Base-by-base conservation (phyloP, 164 flowering plant genomes). In the Vitis riparia region DNA sequence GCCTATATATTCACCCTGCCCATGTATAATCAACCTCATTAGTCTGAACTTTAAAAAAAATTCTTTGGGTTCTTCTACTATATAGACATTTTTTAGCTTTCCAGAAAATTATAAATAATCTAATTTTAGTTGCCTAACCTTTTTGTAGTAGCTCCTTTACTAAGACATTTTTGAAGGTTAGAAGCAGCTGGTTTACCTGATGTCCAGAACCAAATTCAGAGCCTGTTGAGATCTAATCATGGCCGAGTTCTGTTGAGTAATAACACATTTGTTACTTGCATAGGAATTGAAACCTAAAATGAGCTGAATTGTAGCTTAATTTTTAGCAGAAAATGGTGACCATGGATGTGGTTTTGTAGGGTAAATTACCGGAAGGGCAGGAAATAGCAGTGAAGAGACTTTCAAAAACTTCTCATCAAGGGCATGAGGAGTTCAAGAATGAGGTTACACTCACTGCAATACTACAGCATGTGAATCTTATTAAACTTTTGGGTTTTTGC, bases 311-410 rank as follows among this genome's bases (percentile, higher is more conserved):
- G 19, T 8, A 8, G 29, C 10, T 19, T n/a, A 13, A 10, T 56
- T 16, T n/a, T 7, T 56, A 16, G 59, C 29, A 13, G 27, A 16
- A 14, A 56, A 56, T 49, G 0, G 8, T 64, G 12, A 64, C 55
- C 14, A 50, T 64, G 8, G 19, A 15, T 50, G 15, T 29, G 5
- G 51, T 61, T 63, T 53, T 11, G 8, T 14, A 70, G 73, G 70
- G 77, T 11, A 66, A 14, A 53, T 60, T 75, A 47, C 67, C 51
- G 2, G 19, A 30, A 0, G 77, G 73, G 13, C 55, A 60, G 51
- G 75, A 63, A n/a, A 71, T 76, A 50, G 75, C 75, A 13, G 75
- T 71, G 66, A 76, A 76, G 62, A 63, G 66, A 48, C 69, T 71
- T 5, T 76, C 79, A 37, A 59, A 51, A 48, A 51, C 68, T 4